These are phyloP conservation scores for Clonostachys rhizophaga DNA, from an alignment of 2,329 filamentous ascomycete species.

Conservation along the genomic window DNA sequence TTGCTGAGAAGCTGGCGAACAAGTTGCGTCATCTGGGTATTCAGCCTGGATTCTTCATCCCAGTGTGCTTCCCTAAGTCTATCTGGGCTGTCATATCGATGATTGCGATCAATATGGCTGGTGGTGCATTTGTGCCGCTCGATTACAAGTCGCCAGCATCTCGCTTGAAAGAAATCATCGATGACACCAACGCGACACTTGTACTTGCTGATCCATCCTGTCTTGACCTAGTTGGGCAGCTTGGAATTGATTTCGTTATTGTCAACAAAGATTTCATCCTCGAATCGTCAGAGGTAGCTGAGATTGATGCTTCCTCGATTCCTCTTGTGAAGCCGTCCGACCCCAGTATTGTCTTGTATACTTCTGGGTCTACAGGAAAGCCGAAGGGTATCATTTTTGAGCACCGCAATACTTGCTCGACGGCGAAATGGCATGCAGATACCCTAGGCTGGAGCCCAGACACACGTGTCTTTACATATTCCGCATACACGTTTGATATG, in stretches of 20 bases:
- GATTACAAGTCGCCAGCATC: conserved; percentile 24
- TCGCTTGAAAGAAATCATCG: conserved; percentile 1
- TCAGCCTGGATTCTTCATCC: neutral
- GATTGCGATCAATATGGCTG: conserved; percentile 2
- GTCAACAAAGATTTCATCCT: neutral
- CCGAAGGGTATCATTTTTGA: conserved; percentile 6
- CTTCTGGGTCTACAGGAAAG: conserved; percentile 4
- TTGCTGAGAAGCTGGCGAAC: neutral
- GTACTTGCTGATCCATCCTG: neutral
- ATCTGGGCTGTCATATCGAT: conserved; percentile 4
- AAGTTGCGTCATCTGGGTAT: conserved; percentile 2
- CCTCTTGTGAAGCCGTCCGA: conserved; percentile 1
- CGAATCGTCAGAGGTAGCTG: neutral
- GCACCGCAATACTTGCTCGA: conserved; percentile 10
- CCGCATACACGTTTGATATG: conserved; percentile 16
- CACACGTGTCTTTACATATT: conserved; percentile 39
- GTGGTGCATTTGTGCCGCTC: conserved; percentile 9
- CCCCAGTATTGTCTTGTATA: conserved; percentile 5
- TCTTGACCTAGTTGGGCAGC: neutral
- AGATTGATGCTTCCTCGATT: neutral
- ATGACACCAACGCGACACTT: neutral
- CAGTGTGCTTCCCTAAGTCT: conserved; percentile 5
- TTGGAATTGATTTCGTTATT: neutral
- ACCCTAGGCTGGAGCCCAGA: conserved; percentile 10
- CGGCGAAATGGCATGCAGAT: conserved; percentile 32